A percentile compares a stretch with the other conserved stretches of the same genome.
Evolutionary conservation across 306 rosid genomes (phyloP).

Genomic region (Cucumis cinereus): DNA sequence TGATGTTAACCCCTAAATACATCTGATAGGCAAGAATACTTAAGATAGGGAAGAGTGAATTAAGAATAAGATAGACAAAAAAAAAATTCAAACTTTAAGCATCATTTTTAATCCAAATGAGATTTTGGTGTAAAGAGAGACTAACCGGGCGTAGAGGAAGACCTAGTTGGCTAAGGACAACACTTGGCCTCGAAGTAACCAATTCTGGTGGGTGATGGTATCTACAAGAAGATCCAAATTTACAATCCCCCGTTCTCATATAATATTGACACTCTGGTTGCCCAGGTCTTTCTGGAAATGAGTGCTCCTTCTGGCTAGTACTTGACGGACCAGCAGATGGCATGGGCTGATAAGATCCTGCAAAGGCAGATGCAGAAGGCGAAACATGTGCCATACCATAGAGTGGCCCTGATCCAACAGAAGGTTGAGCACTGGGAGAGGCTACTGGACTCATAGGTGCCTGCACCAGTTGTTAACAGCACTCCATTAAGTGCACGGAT

Average conservation of each 20-base stretch:
- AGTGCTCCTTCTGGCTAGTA: slow-evolving; percentile 55
- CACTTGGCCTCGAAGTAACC: slow-evolving; percentile 34
- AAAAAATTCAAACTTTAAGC: background rate
- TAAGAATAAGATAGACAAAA: background rate
- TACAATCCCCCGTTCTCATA: slow-evolving; percentile 96
- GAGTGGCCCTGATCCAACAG: slow-evolving; percentile 43
- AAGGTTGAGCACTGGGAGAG: slow-evolving; percentile 50
- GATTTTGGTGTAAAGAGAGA: slow-evolving; percentile 15
- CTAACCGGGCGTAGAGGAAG: slow-evolving; percentile 95
- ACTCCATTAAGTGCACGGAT: slow-evolving; percentile 16
- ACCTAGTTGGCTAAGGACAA: slow-evolving; percentile 52
- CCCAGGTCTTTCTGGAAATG: slow-evolving; percentile 88
- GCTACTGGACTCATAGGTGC: slow-evolving; percentile 47
- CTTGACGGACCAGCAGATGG: slow-evolving; percentile 53
- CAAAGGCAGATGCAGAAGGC: slow-evolving; percentile 38
- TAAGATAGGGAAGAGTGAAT: background rate
- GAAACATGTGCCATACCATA: slow-evolving; percentile 59
- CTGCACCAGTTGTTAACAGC: slow-evolving; percentile 34
- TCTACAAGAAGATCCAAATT: slow-evolving; percentile 90
- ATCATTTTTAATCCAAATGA: background rate
- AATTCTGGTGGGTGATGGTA: slow-evolving; percentile 88
- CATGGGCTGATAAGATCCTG: slow-evolving; percentile 45
- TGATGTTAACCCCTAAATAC: background rate
- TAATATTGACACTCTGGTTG: slow-evolving; percentile 84
- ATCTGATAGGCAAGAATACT: background rate